These are phyloP conservation scores for Colletotrichum paranaense DNA, from an alignment of 2,329 filamentous ascomycete genomes.

Conservation along the genomic window DNA sequence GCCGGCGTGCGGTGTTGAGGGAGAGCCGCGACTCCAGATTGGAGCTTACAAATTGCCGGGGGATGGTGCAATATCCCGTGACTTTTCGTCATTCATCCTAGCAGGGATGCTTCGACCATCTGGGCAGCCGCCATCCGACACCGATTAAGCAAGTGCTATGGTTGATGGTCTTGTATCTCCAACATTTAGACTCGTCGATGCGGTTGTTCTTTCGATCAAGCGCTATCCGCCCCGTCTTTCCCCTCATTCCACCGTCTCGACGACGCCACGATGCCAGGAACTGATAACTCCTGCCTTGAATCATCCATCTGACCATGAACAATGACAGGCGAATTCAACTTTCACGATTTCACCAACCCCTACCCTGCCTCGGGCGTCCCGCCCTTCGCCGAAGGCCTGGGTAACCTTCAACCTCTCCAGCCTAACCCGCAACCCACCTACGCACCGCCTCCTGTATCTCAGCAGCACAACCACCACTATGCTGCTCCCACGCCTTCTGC, in stretches of 20 bases:
- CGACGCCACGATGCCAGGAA: conserved; percentile 37
- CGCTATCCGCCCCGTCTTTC: conserved; percentile 25
- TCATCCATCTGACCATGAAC: conserved; percentile 41
- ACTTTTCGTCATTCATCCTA: conserved; percentile 49
- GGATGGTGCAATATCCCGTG: conserved; percentile 73
- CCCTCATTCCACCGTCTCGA: conserved; percentile 22
- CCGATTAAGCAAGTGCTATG: conserved; percentile 32
- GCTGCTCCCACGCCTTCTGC: conserved; percentile 40
- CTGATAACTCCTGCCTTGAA: conserved; percentile 30
- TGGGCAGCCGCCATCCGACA: conserved; percentile 32
- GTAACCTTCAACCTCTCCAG: conserved; percentile 62
- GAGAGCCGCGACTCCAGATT: conserved; percentile 40
- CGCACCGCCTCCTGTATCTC: conserved; percentile 48
- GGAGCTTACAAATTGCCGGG: conserved; percentile 56
- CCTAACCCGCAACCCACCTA: conserved; percentile 61
- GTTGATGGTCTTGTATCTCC: conserved; percentile 13
- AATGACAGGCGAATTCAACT: conserved; percentile 69
- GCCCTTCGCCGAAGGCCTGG: conserved; percentile 54
- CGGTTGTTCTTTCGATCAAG: conserved; percentile 22
- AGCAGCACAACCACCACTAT: conserved; percentile 46
- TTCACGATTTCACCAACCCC: conserved; percentile 63
- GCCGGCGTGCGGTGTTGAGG: conserved; percentile 36
- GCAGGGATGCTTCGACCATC: conserved; percentile 33
- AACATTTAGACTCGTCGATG: conserved; percentile 32
- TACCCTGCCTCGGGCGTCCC: conserved; percentile 48